These are phyloP conservation scores for Umbelopsis sp. DNA, from an alignment of 371 early-diverging fungal species.

Conservation along the genomic window DNA sequence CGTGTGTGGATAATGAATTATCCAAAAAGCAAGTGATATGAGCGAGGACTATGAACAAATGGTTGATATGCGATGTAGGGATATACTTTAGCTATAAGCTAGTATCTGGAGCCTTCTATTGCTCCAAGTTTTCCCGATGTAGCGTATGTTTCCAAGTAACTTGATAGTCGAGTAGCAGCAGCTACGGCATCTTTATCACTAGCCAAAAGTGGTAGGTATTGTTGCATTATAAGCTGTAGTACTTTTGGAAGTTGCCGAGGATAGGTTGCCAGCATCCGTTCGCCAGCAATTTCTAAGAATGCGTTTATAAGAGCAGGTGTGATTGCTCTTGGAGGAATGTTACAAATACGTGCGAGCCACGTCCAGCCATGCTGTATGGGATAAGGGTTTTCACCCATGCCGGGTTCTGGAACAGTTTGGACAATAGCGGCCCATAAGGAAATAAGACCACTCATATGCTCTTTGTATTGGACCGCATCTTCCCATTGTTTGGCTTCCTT, in stretches of 20 bases:
- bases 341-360: conserved; percentile 79
- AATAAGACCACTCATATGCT: conserved; percentile 74
- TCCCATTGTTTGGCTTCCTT: conserved; percentile 60
- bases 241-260: conserved; percentile 43
- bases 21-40: neutral
- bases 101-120: conserved; percentile 8
- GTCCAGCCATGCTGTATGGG: conserved; percentile 75
- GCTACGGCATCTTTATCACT: conserved; percentile 26
- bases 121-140: conserved; percentile 3
- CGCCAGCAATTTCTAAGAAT: conserved; percentile 65
- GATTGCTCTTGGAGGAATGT: conserved; percentile 73
- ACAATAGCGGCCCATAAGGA: conserved; percentile 79
- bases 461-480: conserved; percentile 63
- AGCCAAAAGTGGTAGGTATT: conserved; percentile 33
- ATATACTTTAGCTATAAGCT: neutral
- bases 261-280: conserved; percentile 35
- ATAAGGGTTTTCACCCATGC: conserved; percentile 56
- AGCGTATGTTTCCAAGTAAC: conserved; percentile 30
- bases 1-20: no score
- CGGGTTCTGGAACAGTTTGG: conserved; percentile 58
- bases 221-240: conserved; percentile 29
- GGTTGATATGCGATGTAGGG: neutral
- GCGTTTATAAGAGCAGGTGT: conserved; percentile 68
- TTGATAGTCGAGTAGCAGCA: conserved; percentile 31
- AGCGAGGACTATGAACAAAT: conserved; percentile 7